Percentiles rank a stretch among this genome's conserved stretches.
Evolutionary conservation across 257 asterid genomes (phyloP).

Genomic region (Nicotiana tomentosiformis): DNA sequence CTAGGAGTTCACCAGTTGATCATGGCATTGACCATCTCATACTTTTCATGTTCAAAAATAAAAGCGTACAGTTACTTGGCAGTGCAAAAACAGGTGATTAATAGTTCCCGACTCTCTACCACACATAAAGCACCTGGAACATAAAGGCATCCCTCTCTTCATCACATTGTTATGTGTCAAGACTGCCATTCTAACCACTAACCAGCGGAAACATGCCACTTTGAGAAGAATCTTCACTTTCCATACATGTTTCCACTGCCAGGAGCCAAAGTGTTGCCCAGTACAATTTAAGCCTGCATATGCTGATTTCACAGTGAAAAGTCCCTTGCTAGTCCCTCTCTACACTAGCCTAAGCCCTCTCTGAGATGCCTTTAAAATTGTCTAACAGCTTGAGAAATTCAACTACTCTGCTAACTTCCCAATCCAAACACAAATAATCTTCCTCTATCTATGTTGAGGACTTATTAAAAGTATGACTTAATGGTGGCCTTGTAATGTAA

Average conservation of each 20-base stretch:
- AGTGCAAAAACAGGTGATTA: no score
- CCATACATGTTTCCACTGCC: background rate
- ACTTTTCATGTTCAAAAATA: no score
- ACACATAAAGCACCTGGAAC: no score
- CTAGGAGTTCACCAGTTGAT: no score
- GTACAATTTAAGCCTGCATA: background rate
- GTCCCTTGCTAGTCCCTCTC: background rate
- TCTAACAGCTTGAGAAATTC: background rate
- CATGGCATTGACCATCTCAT: no score
- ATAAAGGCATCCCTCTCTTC: background rate
- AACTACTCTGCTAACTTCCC: background rate
- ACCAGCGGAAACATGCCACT: background rate
- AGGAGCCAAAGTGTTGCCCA: background rate
- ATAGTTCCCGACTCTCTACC: no score
- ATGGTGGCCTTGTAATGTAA: background rate
- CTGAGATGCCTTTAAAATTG: background rate
- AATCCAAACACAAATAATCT: background rate
- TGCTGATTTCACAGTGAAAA: background rate
- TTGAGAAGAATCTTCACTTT: background rate
- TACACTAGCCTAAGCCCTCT: background rate
- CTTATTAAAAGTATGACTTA: background rate
- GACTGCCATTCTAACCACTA: background rate
- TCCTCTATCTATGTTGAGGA: background rate
- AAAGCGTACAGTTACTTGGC: no score
- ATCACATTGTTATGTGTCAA: background rate